Evolutionary conservation across 108 stramenopile species (phyloP).

Genomic region (Phaeodactylum tricornutum): DNA sequence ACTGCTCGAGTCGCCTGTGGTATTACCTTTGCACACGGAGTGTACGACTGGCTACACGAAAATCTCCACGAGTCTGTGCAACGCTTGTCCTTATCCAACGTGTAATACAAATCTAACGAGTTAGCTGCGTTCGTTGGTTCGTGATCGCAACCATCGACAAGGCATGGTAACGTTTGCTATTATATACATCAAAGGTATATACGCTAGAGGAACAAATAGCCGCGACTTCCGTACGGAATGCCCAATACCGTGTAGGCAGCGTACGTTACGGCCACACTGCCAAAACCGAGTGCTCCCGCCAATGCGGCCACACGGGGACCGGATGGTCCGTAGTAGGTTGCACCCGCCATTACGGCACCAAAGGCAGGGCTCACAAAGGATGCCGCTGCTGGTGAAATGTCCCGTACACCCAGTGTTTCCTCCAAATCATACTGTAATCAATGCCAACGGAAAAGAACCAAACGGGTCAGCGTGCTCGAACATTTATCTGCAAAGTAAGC

Average conservation of each 20-base stretch:
- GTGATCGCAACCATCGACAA: too few relatives aligned
- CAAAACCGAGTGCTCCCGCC: constrained; percentile 66
- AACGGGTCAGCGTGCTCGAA: not conserved
- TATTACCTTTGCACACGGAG: constrained; percentile 34
- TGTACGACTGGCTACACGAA: constrained; percentile 26
- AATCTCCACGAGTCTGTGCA: not conserved
- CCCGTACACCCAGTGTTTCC: not conserved
- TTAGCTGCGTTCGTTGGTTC: too few relatives aligned
- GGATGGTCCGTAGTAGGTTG: constrained; percentile 68
- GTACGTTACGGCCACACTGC: constrained; percentile 72
- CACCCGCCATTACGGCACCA: constrained; percentile 63
- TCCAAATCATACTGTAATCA: constrained; percentile 5
- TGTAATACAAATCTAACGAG: too few relatives aligned
- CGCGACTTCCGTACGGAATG: constrained; percentile 59
- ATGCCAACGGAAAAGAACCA: not conserved
- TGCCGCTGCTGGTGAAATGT: constrained; percentile 4
- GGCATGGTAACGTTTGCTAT: too few relatives aligned
- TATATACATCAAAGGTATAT: too few relatives aligned
- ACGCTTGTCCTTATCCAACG: too few relatives aligned
- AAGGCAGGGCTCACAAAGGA: constrained; percentile 32
- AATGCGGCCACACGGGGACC: constrained; percentile 72
- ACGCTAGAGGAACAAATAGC: constrained; percentile 70
- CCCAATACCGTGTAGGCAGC: constrained; percentile 51
- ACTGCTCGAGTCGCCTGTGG: constrained; percentile 40
- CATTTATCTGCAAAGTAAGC: not conserved